A percentile compares a stretch with the other conserved stretches of the same genome.
Conservation (phyloP, 495 filamentous ascomycete genomes). For the Penicillium paxilli region DNA sequence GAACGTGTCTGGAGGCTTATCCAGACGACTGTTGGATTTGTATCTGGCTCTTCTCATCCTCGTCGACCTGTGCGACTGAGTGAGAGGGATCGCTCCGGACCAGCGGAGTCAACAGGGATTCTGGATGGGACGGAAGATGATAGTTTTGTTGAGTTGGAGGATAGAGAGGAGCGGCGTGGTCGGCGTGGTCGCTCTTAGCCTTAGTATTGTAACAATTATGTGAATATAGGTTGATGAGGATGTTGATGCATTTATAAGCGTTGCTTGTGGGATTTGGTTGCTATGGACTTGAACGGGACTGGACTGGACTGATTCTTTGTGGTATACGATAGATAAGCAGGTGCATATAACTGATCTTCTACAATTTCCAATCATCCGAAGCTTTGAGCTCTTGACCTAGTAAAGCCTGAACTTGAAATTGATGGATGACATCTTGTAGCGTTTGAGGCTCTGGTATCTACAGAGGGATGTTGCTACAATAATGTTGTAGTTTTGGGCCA, state of each 20-base stretch:
- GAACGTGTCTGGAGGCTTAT: slow-evolving; percentile 71
- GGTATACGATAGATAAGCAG: too few relatives aligned
- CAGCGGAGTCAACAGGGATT: slow-evolving; percentile 45
- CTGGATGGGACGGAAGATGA: slow-evolving; percentile 70
- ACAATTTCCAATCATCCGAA: too few relatives aligned
- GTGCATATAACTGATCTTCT: too few relatives aligned
- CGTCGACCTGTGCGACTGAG: slow-evolving; percentile 18
- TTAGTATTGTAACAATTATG: slow-evolving; percentile 7
- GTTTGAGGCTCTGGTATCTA: too few relatives aligned
- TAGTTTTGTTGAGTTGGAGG: slow-evolving; percentile 62
- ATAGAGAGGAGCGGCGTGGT: slow-evolving; percentile 31
- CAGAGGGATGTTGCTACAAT: too few relatives aligned
- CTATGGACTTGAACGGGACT: too few relatives aligned
- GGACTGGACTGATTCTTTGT: too few relatives aligned
- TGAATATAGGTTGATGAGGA: slow-evolving; percentile 14
- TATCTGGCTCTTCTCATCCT: slow-evolving; percentile 16
- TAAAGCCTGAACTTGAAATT: too few relatives aligned
- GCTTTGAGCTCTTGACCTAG: too few relatives aligned
- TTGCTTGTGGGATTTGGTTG: neutral
- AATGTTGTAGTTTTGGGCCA: too few relatives aligned
- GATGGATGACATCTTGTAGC: too few relatives aligned
- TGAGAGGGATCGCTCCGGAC: slow-evolving; percentile 52
- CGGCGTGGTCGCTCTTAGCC: neutral
- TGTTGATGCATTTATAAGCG: slow-evolving; percentile 6
- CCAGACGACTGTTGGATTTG: slow-evolving; percentile 41